A percentile compares a stretch with the other conserved stretches of the same genome.
Conservation (phyloP, 2,329 filamentous ascomycete genomes). For the Emergomyces africanus region DNA sequence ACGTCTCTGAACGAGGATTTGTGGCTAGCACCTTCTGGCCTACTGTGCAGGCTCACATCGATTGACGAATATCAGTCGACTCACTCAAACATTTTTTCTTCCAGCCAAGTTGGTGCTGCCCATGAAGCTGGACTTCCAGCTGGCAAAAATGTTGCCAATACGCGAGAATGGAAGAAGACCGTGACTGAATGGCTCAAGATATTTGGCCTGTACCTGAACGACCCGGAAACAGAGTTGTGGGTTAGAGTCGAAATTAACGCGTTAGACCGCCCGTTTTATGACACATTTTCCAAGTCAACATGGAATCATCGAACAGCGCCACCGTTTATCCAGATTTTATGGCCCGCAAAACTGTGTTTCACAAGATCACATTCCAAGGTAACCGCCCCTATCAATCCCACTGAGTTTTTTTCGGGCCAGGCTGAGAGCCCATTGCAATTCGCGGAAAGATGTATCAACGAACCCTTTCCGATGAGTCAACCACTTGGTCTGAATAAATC, state of each 20-base stretch:
- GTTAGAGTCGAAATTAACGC: conserved; percentile 27
- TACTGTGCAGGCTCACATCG: conserved; percentile 8
- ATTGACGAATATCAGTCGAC: conserved; percentile 12
- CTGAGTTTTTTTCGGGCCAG: conserved; percentile 10
- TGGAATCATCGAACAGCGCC: conserved; percentile 16
- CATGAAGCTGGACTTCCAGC: background rate
- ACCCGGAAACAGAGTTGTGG: conserved; percentile 23
- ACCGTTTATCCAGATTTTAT: conserved; percentile 30
- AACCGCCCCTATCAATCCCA: conserved; percentile 10
- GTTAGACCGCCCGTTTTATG: background rate
- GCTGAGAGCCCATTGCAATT: conserved; percentile 30
- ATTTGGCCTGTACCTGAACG: conserved; percentile 22
- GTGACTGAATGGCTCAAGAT: conserved; percentile 26
- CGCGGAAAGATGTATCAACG: conserved; percentile 28
- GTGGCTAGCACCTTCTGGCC: conserved; percentile 28
- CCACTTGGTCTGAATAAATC: conserved; percentile 3
- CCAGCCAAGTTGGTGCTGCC: conserved; percentile 3
- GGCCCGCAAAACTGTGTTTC: conserved; percentile 34
- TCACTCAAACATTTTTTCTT: conserved; percentile 13
- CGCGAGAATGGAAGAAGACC: conserved; percentile 24
- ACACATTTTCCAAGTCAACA: conserved; percentile 8
- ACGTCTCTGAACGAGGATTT: conserved; percentile 16
- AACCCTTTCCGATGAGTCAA: conserved; percentile 15
- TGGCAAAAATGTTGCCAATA: conserved; percentile 8
- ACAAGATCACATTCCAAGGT: conserved; percentile 17